Conservation (phyloP, 495 filamentous ascomycete species). For the Chaetomium cochliodes region DNA sequence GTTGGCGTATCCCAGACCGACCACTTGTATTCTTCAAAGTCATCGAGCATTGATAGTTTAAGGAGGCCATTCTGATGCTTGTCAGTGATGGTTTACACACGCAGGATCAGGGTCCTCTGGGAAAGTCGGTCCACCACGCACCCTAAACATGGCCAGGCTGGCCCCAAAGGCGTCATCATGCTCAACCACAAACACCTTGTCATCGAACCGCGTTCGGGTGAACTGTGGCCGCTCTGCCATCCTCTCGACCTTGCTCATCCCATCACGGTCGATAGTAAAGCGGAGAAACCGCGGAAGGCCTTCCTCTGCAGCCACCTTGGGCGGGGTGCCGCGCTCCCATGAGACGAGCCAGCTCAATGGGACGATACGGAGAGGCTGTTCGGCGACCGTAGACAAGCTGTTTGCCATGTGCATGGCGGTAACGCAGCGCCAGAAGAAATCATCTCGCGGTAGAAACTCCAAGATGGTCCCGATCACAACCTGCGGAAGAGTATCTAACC, state of each 20-base stretch:
- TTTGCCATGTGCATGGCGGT: neutral
- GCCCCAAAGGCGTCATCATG: neutral
- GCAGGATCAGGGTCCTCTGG: no score
- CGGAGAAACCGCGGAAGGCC: neutral
- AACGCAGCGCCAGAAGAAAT: neutral
- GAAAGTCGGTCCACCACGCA: neutral
- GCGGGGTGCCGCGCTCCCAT: neutral
- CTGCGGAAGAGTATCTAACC: neutral
- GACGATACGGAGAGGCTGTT: neutral
- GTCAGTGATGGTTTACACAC: neutral
- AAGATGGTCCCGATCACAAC: neutral
- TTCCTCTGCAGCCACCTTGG: neutral
- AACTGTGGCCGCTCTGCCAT: neutral
- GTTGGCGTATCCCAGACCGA: conserved; percentile 9
- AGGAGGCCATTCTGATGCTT: conserved; percentile 2
- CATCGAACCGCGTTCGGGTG: neutral
- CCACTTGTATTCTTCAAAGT: neutral
- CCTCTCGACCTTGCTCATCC: conserved; percentile 1
- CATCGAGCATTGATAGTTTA: neutral
- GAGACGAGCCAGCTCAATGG: neutral
- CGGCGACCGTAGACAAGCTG: neutral
- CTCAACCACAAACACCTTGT: neutral
- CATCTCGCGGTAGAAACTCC: neutral
- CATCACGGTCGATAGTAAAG: conserved; percentile 1
- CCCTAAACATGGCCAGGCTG: conserved; percentile 4